These are phyloP conservation scores for Biscogniauxia sp. DNA, from an alignment of 2,329 filamentous ascomycete genomes.

Conservation along the genomic window DNA sequence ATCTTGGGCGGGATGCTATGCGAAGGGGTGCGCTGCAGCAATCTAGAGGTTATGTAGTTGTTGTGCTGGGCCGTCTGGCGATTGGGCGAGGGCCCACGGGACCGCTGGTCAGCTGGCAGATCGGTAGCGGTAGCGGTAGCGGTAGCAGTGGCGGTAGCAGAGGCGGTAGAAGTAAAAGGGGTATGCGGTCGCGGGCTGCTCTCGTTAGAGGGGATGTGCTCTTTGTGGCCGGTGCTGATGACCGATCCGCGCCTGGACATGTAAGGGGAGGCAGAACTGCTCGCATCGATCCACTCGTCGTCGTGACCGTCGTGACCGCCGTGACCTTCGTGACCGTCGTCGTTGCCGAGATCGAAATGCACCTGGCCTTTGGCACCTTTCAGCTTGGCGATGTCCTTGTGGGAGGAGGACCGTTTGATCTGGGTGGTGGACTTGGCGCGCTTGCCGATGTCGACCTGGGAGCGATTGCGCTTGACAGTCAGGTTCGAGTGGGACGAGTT, in stretches of 20 bases:
- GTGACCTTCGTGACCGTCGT: constrained; percentile 38
- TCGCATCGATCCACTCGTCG: constrained; percentile 68
- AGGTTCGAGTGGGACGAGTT: constrained; percentile 51
- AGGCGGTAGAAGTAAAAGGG: constrained; percentile 13
- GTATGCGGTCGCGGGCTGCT: constrained; percentile 36
- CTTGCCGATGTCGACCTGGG: constrained; percentile 54
- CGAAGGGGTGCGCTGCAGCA: constrained; percentile 63
- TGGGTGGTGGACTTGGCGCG: constrained; percentile 50
- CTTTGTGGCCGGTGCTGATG: constrained; percentile 44
- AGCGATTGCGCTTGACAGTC: constrained; percentile 54
- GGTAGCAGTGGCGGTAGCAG: too few relatives aligned
- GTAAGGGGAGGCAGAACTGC: constrained; percentile 60
- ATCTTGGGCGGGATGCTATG: constrained; percentile 63
- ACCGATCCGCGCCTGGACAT: constrained; percentile 50
- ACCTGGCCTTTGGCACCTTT: constrained; percentile 50
- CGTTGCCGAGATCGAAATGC: constrained; percentile 62
- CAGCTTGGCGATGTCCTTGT: constrained; percentile 46
- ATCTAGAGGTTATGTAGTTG: constrained; percentile 64
- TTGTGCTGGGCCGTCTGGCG: constrained; percentile 52
- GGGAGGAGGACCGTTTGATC: constrained; percentile 53
- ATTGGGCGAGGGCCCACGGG: constrained; percentile 31
- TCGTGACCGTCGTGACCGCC: constrained; percentile 45
- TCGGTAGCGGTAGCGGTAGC: neutral
- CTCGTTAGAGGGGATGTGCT: neutral
- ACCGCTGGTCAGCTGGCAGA: constrained; percentile 20